Evolutionary conservation across 768 basidiomycete genomes (phyloP), one percentile per base, ranked within the genome.

Genomic region (Termitomyces heimii): DNA sequence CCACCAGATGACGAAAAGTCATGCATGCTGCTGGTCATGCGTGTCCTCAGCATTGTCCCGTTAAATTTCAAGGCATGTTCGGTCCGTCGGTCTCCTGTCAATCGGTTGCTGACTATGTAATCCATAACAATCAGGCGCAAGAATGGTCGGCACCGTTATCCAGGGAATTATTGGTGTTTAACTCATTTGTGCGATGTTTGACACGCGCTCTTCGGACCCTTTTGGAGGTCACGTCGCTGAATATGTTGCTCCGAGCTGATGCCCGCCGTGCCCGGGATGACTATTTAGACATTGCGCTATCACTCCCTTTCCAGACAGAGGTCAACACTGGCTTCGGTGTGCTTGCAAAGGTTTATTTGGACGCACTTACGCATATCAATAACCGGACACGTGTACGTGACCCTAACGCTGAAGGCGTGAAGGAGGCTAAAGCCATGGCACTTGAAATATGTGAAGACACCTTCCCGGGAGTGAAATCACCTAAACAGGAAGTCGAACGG

Each of bases 281-380:
- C 68, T 76, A 93, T 62, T 76, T 97, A 64, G 97, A 98, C 69
- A 88, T 98, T 60, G 85, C 92, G 60, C 80, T 97, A 34, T 93
- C 92, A 45, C 78, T 98, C 34, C 94, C 95, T 9, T 97, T 98
- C 83, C 95, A 97, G 69, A 80, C 83, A 55, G 97, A 98, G 68
- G 93, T 94, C 65, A 97, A 97, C 78, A 98, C 97, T 0, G 97
- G 95, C 20, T 98, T 98, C 72, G 97, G 97, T 4, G 92, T 99
- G 61, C 81, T 99, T 22, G 94, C 92, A 16, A 99, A 98, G 78
- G 94, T 95, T 35, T 96, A 97, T 76, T 76, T 98, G 65, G 95
- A 97, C 66, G 91, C 93, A 53, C 81, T 94, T 49, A 93, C 91
- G 46, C 89, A 93, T 70, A 79, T 94, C 67, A 93, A 94, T 71